phyloP scores from a whole-genome alignment of 352 stramenopile species.

The Pythium graminicola region DNA sequence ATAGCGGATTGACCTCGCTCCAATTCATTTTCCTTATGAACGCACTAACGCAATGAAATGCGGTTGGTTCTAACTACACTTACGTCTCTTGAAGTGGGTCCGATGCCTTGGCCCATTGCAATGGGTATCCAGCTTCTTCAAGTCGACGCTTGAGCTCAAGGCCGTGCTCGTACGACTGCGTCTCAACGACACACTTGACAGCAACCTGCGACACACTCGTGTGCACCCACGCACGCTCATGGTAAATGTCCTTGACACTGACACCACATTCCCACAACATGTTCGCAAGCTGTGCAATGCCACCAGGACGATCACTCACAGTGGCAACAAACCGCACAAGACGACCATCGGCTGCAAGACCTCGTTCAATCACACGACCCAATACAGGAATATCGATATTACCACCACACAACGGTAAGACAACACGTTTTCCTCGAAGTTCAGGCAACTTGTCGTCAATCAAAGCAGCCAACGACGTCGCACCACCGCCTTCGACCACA shows the following conservation, averaged over 20 bases:
- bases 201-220: slow-evolving; percentile 93
- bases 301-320: slow-evolving; percentile 93
- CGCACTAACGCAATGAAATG: no score
- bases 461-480: slow-evolving; percentile 90
- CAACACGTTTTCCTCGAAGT: slow-evolving; percentile 90
- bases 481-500: slow-evolving; percentile 94
- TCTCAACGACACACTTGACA: slow-evolving; percentile 95
- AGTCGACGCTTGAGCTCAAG: slow-evolving; percentile 84
- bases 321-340: slow-evolving; percentile 96
- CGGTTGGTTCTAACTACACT: not conserved
- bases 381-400: slow-evolving; percentile 97
- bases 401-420: slow-evolving; percentile 94
- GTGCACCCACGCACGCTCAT: slow-evolving; percentile 95
- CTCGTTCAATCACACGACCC: slow-evolving; percentile 94
- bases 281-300: slow-evolving; percentile 90
- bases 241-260: slow-evolving; percentile 97
- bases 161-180: slow-evolving; percentile 90
- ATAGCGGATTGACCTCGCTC: not conserved
- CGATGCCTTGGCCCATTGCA: slow-evolving; percentile 61
- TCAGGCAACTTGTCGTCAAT: slow-evolving; percentile 93
- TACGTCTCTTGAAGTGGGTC: slow-evolving; percentile 22
- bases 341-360: slow-evolving; percentile 94
- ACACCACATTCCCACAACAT: slow-evolving; percentile 86
- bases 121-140: slow-evolving; percentile 79
- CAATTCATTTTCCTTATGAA: not conserved